A percentile compares a stretch with the other conserved stretches of the same genome.
Evolutionary conservation across 208 protist genomes (phyloP).

Genomic region (Crithidia sp.): DNA sequence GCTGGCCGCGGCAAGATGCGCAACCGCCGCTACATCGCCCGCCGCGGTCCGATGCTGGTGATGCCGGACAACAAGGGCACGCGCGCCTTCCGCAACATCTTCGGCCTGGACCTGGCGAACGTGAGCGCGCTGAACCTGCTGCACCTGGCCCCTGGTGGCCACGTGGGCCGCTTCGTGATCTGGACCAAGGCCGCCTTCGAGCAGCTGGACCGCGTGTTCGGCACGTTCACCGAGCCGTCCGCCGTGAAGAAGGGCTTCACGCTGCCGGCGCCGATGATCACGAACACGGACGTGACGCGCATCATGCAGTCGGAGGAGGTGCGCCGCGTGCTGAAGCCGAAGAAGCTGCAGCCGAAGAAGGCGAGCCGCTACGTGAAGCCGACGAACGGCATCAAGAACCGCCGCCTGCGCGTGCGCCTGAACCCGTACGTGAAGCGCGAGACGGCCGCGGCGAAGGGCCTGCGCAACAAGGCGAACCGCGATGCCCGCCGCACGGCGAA

Average conservation of each 20-base stretch:
- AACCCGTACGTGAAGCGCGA: conserved; percentile 80
- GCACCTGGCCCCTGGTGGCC: conserved; percentile 98
- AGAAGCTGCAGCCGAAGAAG: conserved; percentile 69
- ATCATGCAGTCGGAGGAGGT: conserved; percentile 88
- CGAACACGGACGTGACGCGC: conserved; percentile 79
- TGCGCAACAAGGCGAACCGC: conserved; percentile 56
- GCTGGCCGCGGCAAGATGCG: conserved; percentile 97
- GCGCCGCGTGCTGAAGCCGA: conserved; percentile 73
- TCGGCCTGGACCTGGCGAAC: conserved; percentile 95
- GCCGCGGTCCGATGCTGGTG: conserved; percentile 97
- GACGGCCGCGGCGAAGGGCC: conserved; percentile 52
- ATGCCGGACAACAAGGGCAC: conserved; percentile 92
- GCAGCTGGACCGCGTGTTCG: conserved; percentile 97
- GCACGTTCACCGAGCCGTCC: conserved; percentile 86
- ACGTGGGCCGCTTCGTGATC: conserved; percentile 99
- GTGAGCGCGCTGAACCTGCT: conserved; percentile 98
- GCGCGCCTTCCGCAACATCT: conserved; percentile 96
- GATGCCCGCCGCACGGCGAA: conserved; percentile 57
- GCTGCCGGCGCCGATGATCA: conserved; percentile 75
- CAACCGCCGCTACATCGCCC: conserved; percentile 95
- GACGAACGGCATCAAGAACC: conserved; percentile 80
- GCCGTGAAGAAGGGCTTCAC: conserved; percentile 89
- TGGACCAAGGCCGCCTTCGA: conserved; percentile 99
- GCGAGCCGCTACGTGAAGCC: conserved; percentile 44
- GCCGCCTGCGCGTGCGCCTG: conserved; percentile 77